Conservation (phyloP, 179 eudicot genomes). For the Silene vulgaris region DNA sequence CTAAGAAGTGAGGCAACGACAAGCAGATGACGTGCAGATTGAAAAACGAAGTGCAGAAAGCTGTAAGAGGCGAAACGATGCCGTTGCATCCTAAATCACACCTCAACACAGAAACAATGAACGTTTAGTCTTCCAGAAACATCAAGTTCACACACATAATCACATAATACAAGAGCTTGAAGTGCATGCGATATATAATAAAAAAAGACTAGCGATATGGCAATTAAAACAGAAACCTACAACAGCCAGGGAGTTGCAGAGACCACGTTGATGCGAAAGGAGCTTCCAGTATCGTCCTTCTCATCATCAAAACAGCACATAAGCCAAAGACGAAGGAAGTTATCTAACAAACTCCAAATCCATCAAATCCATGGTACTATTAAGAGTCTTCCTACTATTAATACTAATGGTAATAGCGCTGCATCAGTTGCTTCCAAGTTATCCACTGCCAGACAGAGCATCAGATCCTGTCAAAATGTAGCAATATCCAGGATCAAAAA, state of each 20-base stretch:
- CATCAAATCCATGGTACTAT: slow-evolving; percentile 29
- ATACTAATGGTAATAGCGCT: slow-evolving; percentile 24
- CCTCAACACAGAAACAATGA: slow-evolving; percentile 43
- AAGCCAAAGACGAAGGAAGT: slow-evolving; percentile 26
- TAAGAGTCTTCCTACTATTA: slow-evolving; percentile 25
- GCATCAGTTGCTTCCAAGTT: slow-evolving; percentile 22
- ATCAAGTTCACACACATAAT: slow-evolving; percentile 19
- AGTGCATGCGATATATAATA: slow-evolving; percentile 7
- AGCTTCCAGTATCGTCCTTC: slow-evolving; percentile 29
- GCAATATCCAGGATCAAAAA: slow-evolving; percentile 3
- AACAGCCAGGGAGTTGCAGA: slow-evolving; percentile 29
- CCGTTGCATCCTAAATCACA: slow-evolving; percentile 41
- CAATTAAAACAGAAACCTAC: slow-evolving; percentile 45
- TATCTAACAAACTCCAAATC: slow-evolving; percentile 29
- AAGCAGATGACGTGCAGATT: slow-evolving; percentile 34
- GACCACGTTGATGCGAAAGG: slow-evolving; percentile 32
- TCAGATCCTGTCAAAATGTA: slow-evolving; percentile 35
- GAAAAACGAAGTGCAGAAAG: slow-evolving; percentile 31
- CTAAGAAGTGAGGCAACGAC: slow-evolving; percentile 30
- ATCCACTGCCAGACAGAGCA: slow-evolving; percentile 24
- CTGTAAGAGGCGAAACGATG: slow-evolving; percentile 44
- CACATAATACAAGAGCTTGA: neutral
- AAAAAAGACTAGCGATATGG: slow-evolving; percentile 18
- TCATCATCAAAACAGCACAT: slow-evolving; percentile 26
- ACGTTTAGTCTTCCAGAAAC: slow-evolving; percentile 34